phyloP scores from a whole-genome alignment of 1,284 basidiomycete species.

The Schizophyllum commune region DNA sequence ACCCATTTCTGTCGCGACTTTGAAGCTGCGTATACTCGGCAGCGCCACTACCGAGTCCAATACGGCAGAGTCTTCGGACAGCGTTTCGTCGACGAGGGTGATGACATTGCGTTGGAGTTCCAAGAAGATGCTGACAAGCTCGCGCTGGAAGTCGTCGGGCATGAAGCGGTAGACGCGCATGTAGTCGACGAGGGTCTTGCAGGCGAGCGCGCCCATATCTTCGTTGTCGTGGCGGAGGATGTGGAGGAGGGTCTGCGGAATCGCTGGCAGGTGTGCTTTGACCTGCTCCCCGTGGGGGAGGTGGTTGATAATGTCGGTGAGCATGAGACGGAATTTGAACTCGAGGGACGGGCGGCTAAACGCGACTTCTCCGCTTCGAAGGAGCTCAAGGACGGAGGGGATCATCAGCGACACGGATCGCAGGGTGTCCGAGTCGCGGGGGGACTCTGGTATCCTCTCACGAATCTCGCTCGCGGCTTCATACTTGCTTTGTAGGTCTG shows the following conservation, averaged over 20 bases:
- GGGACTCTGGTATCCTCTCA: conserved; percentile 74
- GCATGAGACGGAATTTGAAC: conserved; percentile 79
- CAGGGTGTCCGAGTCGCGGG: conserved; percentile 74
- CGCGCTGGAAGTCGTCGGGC: conserved; percentile 71
- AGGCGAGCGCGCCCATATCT: conserved; percentile 87
- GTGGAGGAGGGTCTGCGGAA: conserved; percentile 76
- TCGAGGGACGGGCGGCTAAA: conserved; percentile 77
- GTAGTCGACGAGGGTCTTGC: conserved; percentile 90
- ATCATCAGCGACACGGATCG: conserved; percentile 68
- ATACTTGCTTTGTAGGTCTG: conserved; percentile 68
- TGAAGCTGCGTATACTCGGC: conserved; percentile 83
- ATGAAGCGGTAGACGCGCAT: conserved; percentile 63
- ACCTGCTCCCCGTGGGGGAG: conserved; percentile 80
- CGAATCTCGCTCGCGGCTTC: conserved; percentile 73
- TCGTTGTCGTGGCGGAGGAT: conserved; percentile 91
- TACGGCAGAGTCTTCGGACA: conserved; percentile 54
- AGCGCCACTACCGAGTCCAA: conserved; percentile 53
- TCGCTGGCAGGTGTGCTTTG: conserved; percentile 58
- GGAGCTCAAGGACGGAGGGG: conserved; percentile 72
- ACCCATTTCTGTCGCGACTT: conserved; percentile 91
- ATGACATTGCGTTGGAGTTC: conserved; percentile 77
- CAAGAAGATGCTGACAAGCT: conserved; percentile 75
- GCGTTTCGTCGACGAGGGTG: conserved; percentile 68
- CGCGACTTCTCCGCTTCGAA: conserved; percentile 72
- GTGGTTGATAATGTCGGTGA: conserved; percentile 86